Conservation (phyloP, 768 basidiomycete genomes). For the Lactifluus piperatus region DNA sequence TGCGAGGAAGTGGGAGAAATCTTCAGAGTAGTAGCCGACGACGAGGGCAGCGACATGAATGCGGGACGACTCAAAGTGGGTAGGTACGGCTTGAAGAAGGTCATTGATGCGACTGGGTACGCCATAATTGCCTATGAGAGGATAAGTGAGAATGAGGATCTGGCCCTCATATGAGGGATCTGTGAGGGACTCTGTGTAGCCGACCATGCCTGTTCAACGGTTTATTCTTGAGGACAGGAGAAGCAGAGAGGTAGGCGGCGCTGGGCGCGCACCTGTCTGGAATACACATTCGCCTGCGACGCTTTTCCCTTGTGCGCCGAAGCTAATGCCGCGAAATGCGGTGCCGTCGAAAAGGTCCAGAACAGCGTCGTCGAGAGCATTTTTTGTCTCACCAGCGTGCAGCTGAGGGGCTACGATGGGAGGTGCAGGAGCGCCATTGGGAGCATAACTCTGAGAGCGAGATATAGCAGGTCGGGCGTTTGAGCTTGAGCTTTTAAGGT, state of each 20-base stretch:
- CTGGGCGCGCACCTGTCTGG: conserved; percentile 74
- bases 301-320: conserved; percentile 87
- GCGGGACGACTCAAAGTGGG: conserved; percentile 87
- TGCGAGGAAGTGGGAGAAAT: conserved; percentile 93
- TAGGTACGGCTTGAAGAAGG: conserved; percentile 47
- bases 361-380: conserved; percentile 54
- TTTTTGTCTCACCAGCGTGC: conserved; percentile 16
- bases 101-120: conserved; percentile 63
- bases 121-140: conserved; percentile 95
- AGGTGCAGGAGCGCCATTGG: conserved; percentile 28
- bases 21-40: conserved; percentile 87
- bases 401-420: conserved; percentile 30
- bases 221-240: conserved; percentile 11
- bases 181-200: conserved; percentile 95
- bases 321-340: conserved; percentile 81
- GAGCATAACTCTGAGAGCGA: conserved; percentile 36
- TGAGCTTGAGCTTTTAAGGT: neutral
- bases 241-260: conserved; percentile 1
- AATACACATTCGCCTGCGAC: conserved; percentile 98
- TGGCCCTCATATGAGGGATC: conserved; percentile 98
- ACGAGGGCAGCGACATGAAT: conserved; percentile 91
- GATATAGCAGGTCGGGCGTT: conserved; percentile 35
- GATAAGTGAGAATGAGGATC: conserved; percentile 95
- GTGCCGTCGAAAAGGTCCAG: conserved; percentile 89
- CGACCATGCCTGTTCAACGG: conserved; percentile 80